Percentiles rank a stretch among this genome's conserved stretches.
phyloP scores from a whole-genome alignment of 2,329 filamentous ascomycete species.

The Metarhizium guizhouense region DNA sequence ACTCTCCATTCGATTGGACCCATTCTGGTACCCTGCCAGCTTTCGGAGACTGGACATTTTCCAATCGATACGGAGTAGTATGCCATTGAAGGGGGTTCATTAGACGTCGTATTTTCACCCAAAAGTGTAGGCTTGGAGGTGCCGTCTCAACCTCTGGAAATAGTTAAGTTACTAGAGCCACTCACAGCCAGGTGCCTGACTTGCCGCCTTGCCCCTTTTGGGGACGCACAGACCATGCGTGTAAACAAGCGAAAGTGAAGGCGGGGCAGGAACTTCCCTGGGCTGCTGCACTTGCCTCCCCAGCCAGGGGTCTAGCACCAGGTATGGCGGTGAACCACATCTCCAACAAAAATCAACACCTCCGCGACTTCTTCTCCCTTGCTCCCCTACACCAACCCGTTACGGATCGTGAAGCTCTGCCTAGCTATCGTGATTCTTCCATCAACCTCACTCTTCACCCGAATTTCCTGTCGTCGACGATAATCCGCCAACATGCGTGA shows the following conservation, averaged over 20 bases:
- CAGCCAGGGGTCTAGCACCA: slow-evolving; percentile 7
- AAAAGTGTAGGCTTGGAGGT: too few relatives aligned
- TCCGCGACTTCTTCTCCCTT: slow-evolving; percentile 12
- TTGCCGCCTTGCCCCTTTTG: slow-evolving; percentile 18
- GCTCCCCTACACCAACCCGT: slow-evolving; percentile 16
- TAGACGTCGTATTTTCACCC: too few relatives aligned
- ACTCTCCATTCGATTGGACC: too few relatives aligned
- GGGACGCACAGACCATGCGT: slow-evolving; percentile 17
- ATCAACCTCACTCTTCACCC: slow-evolving; percentile 7
- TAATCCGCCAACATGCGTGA: slow-evolving; percentile 51
- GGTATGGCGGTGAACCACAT: slow-evolving; percentile 18
- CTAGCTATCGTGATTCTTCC: slow-evolving; percentile 22
- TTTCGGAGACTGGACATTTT: too few relatives aligned
- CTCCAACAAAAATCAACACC: slow-evolving; percentile 18
- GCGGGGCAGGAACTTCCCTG: slow-evolving; percentile 13
- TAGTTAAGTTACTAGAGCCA: neutral
- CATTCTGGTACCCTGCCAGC: too few relatives aligned
- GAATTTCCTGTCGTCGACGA: slow-evolving; percentile 15
- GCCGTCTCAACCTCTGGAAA: too few relatives aligned
- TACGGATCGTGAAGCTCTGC: slow-evolving; percentile 23
- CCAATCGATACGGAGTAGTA: too few relatives aligned
- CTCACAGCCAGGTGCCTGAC: neutral
- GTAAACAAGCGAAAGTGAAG: slow-evolving; percentile 27
- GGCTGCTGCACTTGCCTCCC: slow-evolving; percentile 1
- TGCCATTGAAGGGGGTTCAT: too few relatives aligned